phyloP scores from a whole-genome alignment of 2,329 filamentous ascomycete species.

The Calycina marina region DNA sequence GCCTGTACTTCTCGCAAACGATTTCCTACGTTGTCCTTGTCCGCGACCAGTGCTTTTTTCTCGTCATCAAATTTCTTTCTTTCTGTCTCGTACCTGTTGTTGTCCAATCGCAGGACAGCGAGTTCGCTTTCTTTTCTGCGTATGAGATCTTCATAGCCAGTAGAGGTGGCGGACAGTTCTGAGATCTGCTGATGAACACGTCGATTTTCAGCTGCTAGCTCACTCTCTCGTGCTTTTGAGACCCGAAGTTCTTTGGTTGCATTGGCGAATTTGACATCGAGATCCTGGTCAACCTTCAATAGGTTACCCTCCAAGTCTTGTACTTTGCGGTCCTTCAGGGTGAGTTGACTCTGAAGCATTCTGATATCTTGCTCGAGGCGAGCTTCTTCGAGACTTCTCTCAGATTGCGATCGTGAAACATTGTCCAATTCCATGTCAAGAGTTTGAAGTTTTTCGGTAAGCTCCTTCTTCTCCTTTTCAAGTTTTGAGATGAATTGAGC shows the following conservation, averaged over 20 bases:
- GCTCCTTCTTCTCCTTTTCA: slow-evolving; percentile 70
- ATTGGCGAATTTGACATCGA: slow-evolving; percentile 68
- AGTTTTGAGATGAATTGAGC: slow-evolving; percentile 72
- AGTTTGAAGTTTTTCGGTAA: slow-evolving; percentile 50
- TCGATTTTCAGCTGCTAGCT: slow-evolving; percentile 66
- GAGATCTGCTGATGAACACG: slow-evolving; percentile 74
- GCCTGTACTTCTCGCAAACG: slow-evolving; percentile 76
- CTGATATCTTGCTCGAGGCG: slow-evolving; percentile 70
- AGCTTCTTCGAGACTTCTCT: slow-evolving; percentile 63
- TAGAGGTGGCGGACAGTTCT: slow-evolving; percentile 79
- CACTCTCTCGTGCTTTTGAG: slow-evolving; percentile 58
- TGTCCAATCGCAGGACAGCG: slow-evolving; percentile 67
- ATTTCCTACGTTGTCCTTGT: slow-evolving; percentile 65
- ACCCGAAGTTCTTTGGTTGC: slow-evolving; percentile 68
- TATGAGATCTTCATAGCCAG: slow-evolving; percentile 88
- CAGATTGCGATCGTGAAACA: slow-evolving; percentile 53
- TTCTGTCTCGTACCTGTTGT: slow-evolving; percentile 71
- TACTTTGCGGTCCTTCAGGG: slow-evolving; percentile 77
- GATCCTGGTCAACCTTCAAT: slow-evolving; percentile 73
- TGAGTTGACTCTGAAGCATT: slow-evolving; percentile 81
- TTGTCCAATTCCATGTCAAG: slow-evolving; percentile 60
- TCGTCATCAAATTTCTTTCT: slow-evolving; percentile 67
- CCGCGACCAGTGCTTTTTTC: slow-evolving; percentile 51
- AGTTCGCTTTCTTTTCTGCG: slow-evolving; percentile 90
- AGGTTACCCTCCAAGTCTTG: slow-evolving; percentile 77